Conservation (phyloP, 2,329 filamentous ascomycete species). For the Cryphonectria nitschkei region DNA sequence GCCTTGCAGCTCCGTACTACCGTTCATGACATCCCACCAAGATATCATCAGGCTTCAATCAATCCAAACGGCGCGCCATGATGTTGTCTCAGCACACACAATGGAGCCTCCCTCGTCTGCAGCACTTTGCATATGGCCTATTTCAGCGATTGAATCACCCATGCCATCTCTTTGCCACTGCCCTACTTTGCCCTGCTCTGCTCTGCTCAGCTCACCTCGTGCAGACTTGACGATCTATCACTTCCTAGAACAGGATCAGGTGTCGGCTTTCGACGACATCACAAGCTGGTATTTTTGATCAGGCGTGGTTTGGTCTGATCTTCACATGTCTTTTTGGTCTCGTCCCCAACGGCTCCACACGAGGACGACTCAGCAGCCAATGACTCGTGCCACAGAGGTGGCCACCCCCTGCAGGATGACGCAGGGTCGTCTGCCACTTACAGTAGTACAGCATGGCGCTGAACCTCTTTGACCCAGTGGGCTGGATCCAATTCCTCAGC, state of each 20-base stretch:
- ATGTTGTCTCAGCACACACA: no score
- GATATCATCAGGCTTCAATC: no score
- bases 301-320: slow-evolving; percentile 18
- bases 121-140: background rate
- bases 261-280: background rate
- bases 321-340: slow-evolving; percentile 21
- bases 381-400: background rate
- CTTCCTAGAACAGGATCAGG: background rate
- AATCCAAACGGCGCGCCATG: no score
- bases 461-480: background rate
- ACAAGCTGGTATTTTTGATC: background rate
- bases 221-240: background rate
- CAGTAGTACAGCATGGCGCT: background rate
- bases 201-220: background rate
- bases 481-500: background rate
- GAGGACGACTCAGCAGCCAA: slow-evolving; percentile 2
- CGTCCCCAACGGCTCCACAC: background rate
- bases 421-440: slow-evolving; percentile 5
- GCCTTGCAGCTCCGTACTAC: no score
- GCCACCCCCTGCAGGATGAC: slow-evolving; percentile 5
- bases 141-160: background rate
- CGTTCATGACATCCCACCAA: no score
- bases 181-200: background rate
- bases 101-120: background rate
- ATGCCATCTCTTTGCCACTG: background rate